Evolutionary conservation across 352 stramenopile genomes (phyloP), one percentile per base, ranked within the genome.

Genomic region (Globisporangium cylindrosporum): DNA sequence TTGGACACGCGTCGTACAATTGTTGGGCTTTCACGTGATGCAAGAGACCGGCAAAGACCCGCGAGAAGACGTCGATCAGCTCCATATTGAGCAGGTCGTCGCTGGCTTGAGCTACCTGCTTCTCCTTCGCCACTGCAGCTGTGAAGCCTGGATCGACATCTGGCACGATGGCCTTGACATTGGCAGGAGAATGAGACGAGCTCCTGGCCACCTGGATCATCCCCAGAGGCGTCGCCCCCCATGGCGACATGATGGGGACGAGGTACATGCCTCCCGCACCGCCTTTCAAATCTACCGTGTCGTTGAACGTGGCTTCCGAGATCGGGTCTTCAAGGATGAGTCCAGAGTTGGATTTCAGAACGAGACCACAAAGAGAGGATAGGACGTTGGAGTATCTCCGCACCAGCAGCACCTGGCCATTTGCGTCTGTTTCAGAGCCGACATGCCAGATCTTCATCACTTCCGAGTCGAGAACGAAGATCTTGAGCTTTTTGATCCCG

Each of bases 261-360:
- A 94, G 67, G 54, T 91, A 91, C 57, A 92, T 58, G 0, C 83
- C 86, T 48, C 79, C 69, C 27, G 80, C 79, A 0, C 82, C 82
- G 2, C 83, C 82, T 24, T 73, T 71, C 27, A 92, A 76, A 58
- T 93, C 86, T 3, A 90, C 81, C 0, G 81, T 91, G 58, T 91
- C 83, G 43, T 93, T 93, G 69, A 87, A 93, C 3, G 66, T 76
- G 24, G 82, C 70, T 59, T 92, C 74, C 0, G 77, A 76, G 9
- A 76, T 71, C 3, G 84, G 82, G 32, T 91, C 76, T 0, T 75
- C 41, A 3, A 87, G 53, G 3, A 86, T 81, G 12, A 73, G 36
- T 1, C 74, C 73, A 0, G 67, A 29, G 20, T 25, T 41, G 1
- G 46, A 14, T 27, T 68, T 58, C 15, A 92, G 38, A 3, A 83